Conservation (phyloP, 2,329 filamentous ascomycete species). For the Shiraia sp. region DNA sequence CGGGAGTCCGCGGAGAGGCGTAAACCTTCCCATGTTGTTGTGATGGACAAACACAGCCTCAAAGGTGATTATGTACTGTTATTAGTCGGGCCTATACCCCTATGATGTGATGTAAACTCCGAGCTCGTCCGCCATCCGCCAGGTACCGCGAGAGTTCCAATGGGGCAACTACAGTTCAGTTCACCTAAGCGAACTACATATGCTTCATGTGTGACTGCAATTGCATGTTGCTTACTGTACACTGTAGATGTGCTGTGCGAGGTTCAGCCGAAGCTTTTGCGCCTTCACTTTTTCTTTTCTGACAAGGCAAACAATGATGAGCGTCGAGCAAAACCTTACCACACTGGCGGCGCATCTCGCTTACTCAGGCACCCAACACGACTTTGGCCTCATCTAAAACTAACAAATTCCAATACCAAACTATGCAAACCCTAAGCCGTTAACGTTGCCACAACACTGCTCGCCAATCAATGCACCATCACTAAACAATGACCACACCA, state of each 20-base stretch:
- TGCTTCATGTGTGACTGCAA: too few species aligned
- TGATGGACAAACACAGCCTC: neutral
- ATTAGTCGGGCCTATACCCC: neutral
- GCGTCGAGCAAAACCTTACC: conserved; percentile 1
- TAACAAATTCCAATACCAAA: conserved; percentile 10
- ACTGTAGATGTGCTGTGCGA: neutral
- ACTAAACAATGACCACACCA: conserved; percentile 7
- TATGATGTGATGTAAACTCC: conserved; percentile 2
- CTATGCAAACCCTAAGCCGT: conserved; percentile 9
- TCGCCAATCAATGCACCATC: neutral
- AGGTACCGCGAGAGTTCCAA: too few species aligned
- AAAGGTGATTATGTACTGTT: neutral
- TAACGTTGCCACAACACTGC: conserved; percentile 1
- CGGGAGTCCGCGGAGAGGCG: conserved; percentile 10
- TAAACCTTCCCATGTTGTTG: conserved; percentile 6
- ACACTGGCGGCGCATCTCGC: conserved; percentile 9
- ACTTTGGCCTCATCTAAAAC: conserved; percentile 15
- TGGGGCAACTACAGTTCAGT: too few species aligned
- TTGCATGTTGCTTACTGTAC: too few species aligned
- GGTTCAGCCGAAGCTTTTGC: neutral
- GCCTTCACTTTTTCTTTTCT: neutral
- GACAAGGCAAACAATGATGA: neutral
- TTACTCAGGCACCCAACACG: conserved; percentile 16
- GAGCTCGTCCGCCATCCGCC: too few species aligned
- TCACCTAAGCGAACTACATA: too few species aligned